Evolutionary conservation across 2,329 filamentous ascomycete genomes (phyloP).

Genomic region (Lachnum nothofagi): DNA sequence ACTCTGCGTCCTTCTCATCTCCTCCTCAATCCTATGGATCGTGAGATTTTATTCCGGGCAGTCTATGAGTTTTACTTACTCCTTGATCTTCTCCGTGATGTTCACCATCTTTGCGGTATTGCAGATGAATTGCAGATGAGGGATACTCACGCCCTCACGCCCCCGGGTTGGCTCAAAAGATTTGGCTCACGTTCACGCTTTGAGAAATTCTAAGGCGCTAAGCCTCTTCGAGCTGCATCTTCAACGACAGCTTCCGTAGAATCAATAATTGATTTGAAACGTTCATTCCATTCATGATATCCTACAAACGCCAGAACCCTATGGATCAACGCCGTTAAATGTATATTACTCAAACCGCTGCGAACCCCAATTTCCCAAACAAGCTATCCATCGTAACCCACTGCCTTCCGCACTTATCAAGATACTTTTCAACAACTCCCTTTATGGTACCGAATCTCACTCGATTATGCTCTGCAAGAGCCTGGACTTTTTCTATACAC

Average conservation of each 20-base stretch:
- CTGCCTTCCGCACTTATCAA: slow-evolving; percentile 83
- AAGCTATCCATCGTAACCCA: slow-evolving; percentile 92
- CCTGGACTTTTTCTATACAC: slow-evolving; percentile 46
- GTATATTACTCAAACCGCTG: slow-evolving; percentile 15
- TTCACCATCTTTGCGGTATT: slow-evolving; percentile 73
- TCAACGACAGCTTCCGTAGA: neutral
- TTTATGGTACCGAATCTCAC: slow-evolving; percentile 71
- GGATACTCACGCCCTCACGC: neutral
- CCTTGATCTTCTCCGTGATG: slow-evolving; percentile 99
- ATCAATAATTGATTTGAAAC: neutral
- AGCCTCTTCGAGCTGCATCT: neutral
- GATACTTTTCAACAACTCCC: slow-evolving; percentile 72
- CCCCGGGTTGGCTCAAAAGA: no score
- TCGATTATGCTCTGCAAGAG: slow-evolving; percentile 77
- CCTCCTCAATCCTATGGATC: slow-evolving; percentile 84
- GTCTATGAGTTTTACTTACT: slow-evolving; percentile 52
- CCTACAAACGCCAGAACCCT: slow-evolving; percentile 19
- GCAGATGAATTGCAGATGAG: neutral
- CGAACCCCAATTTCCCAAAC: slow-evolving; percentile 64
- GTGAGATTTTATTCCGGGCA: slow-evolving; percentile 12
- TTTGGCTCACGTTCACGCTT: neutral
- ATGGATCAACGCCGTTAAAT: slow-evolving; percentile 6
- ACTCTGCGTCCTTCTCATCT: slow-evolving; percentile 99
- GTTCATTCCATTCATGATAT: slow-evolving; percentile 21
- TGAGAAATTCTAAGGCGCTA: slow-evolving; percentile 4